A percentile compares a stretch with the other conserved stretches of the same genome.
These are phyloP conservation scores for Penicillium herquei DNA, from an alignment of 495 filamentous ascomycete genomes.

Conservation along the genomic window DNA sequence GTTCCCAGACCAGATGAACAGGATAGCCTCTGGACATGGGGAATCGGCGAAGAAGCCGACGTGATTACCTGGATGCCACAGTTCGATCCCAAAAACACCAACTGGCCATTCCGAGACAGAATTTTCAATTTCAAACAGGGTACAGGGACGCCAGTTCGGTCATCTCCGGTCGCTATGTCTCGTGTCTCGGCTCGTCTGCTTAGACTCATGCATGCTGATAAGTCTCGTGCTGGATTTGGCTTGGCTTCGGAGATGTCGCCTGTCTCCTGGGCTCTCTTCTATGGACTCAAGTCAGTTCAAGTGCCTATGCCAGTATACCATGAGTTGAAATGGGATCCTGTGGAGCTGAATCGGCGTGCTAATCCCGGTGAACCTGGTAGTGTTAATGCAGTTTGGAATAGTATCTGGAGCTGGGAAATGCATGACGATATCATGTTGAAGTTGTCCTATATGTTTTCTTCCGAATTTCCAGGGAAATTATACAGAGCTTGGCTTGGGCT, in stretches of 20 bases:
- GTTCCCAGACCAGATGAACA: neutral
- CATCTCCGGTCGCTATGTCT: slow-evolving; percentile 61
- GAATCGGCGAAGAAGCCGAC: slow-evolving; percentile 72
- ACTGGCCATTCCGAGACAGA: slow-evolving; percentile 56
- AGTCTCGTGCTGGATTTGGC: slow-evolving; percentile 46
- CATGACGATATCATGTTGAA: slow-evolving; percentile 18
- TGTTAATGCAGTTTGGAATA: slow-evolving; percentile 14
- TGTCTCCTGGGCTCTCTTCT: slow-evolving; percentile 59
- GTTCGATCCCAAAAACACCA: slow-evolving; percentile 59
- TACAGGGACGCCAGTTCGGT: slow-evolving; percentile 55
- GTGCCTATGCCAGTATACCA: slow-evolving; percentile 61
- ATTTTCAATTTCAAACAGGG: slow-evolving; percentile 49
- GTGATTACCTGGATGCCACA: slow-evolving; percentile 67
- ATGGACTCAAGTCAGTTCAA: slow-evolving; percentile 58
- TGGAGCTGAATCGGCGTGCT: slow-evolving; percentile 57
- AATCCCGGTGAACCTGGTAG: slow-evolving; percentile 47
- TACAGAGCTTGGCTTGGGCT: slow-evolving; percentile 64
- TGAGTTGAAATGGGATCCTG: slow-evolving; percentile 55
- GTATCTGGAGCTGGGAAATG: slow-evolving; percentile 20
- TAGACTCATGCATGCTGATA: slow-evolving; percentile 57
- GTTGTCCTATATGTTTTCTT: slow-evolving; percentile 36
- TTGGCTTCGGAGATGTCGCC: slow-evolving; percentile 69
- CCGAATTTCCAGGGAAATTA: slow-evolving; percentile 50
- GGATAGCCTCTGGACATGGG: slow-evolving; percentile 68
- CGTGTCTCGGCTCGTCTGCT: slow-evolving; percentile 60